Evolutionary conservation across 768 basidiomycete genomes (phyloP).

Genomic region (Tulasnella sp.): DNA sequence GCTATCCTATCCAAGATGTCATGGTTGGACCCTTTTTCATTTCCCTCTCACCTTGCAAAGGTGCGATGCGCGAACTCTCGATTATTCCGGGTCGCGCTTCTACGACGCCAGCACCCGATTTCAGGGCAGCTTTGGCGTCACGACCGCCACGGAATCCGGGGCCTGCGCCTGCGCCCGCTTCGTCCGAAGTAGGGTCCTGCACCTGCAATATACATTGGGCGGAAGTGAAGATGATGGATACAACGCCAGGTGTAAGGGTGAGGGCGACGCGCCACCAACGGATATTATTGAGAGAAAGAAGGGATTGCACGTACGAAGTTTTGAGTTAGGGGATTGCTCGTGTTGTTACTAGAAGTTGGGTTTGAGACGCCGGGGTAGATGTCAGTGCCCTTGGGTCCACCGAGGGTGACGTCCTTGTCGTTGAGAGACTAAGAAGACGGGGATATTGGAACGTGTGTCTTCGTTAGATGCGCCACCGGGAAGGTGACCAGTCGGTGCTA

Average conservation of each 20-base stretch:
- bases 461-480: neutral
- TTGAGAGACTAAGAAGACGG: slow-evolving; percentile 6
- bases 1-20: slow-evolving; percentile 32
- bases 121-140: slow-evolving; percentile 42
- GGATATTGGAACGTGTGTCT: neutral
- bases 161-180: slow-evolving; percentile 43
- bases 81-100: slow-evolving; percentile 56
- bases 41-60: slow-evolving; percentile 42
- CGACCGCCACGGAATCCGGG: slow-evolving; percentile 41
- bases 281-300: neutral
- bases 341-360: slow-evolving; percentile 15
- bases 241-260: neutral
- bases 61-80: slow-evolving; percentile 52
- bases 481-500: neutral
- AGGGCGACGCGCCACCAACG: neutral
- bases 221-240: neutral
- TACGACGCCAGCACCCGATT: slow-evolving; percentile 46
- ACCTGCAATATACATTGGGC: slow-evolving; percentile 35
- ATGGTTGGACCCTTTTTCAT: slow-evolving; percentile 39
- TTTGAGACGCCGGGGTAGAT: slow-evolving; percentile 12
- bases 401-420: slow-evolving; percentile 15
- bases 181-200: slow-evolving; percentile 42
- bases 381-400: slow-evolving; percentile 10
- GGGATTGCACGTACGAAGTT: slow-evolving; percentile 9
- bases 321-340: slow-evolving; percentile 9